These are phyloP conservation scores for Hymenoscyphus salicellus DNA, from an alignment of 2,329 filamentous ascomycete species.

Conservation along the genomic window DNA sequence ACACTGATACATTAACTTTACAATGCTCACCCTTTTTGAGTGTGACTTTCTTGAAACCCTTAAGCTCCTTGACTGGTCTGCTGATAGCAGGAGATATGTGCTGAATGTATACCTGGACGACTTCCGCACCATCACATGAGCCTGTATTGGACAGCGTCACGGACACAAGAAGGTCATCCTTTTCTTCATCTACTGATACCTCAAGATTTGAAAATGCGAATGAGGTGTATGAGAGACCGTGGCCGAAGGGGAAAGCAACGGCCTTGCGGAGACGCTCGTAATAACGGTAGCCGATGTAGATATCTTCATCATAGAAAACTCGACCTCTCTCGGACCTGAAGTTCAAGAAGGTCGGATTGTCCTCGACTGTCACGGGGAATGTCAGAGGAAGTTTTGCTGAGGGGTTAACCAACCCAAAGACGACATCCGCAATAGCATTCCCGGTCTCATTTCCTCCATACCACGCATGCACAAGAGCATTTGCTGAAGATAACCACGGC, in stretches of 20 bases:
- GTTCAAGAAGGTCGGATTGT: conserved; percentile 34
- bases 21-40: conserved; percentile 56
- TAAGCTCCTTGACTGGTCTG: conserved; percentile 58
- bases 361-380: conserved; percentile 74
- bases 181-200: conserved; percentile 45
- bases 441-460: conserved; percentile 84
- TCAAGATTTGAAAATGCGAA: conserved; percentile 55
- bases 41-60: conserved; percentile 61
- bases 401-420: conserved; percentile 71
- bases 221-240: conserved; percentile 72
- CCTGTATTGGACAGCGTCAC: conserved; percentile 63
- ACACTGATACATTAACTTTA: conserved; percentile 54
- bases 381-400: conserved; percentile 70
- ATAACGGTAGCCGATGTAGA: too few species aligned
- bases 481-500: conserved; percentile 58
- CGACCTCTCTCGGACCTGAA: too few species aligned
- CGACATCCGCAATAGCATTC: conserved; percentile 72
- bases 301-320: too few species aligned
- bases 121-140: conserved; percentile 48
- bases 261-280: too few species aligned
- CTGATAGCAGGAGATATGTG: conserved; percentile 51
- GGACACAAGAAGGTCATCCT: conserved; percentile 37
- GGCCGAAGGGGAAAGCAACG: conserved; percentile 43
- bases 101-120: conserved; percentile 55
- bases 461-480: conserved; percentile 71